Evolutionary conservation across 305 asterid genomes (phyloP).

Genomic region (Fraxinus xanthoxyloides): DNA sequence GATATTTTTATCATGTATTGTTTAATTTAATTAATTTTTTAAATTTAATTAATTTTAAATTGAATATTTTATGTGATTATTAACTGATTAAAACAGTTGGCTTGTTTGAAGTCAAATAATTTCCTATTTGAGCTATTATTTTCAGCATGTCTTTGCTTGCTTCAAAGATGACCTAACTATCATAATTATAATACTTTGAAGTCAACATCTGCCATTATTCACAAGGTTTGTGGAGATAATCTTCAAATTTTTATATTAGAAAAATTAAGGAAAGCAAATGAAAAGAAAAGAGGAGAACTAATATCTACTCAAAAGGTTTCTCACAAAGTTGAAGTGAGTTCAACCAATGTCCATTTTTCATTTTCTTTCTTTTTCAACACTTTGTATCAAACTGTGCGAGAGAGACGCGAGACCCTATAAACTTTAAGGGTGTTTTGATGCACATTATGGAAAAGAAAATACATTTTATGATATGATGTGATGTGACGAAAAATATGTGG

Average conservation of each 20-base stretch:
- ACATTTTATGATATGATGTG: no score
- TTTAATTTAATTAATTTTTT: background rate
- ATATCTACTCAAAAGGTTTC: background rate
- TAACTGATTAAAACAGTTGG: conserved; percentile 3
- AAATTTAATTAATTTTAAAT: background rate
- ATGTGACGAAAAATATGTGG: no score
- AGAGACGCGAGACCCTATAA: background rate
- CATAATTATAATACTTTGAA: background rate
- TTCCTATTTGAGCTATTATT: conserved; percentile 23
- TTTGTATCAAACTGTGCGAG: background rate
- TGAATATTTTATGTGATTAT: background rate
- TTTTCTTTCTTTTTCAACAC: background rate
- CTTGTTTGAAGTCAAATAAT: conserved; percentile 27
- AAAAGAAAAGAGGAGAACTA: background rate
- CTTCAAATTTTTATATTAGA: background rate
- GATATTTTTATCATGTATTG: background rate
- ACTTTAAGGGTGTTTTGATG: background rate
- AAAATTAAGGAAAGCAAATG: background rate
- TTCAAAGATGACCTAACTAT: conserved; percentile 1
- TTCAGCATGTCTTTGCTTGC: conserved; percentile 23
- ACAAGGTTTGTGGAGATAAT: background rate
- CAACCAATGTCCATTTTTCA: background rate
- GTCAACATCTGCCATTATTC: conserved; percentile 22
- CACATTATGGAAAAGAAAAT: no score
- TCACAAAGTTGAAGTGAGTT: background rate